These are phyloP conservation scores for Scheffersomyces cryptocercus DNA, from an alignment of 1,139 yeast genomes.

Conservation along the genomic window DNA sequence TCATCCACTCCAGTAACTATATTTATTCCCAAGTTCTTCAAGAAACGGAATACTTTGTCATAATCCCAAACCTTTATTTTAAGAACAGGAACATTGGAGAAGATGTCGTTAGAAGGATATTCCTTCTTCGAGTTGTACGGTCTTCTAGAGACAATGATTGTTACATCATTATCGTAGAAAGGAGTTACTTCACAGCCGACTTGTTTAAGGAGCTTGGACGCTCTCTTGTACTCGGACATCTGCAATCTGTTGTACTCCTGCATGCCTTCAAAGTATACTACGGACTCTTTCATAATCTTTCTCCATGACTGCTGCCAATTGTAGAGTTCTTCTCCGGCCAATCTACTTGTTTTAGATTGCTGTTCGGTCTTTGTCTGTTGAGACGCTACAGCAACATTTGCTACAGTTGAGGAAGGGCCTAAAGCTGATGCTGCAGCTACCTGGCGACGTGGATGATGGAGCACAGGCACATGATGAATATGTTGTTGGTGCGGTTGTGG, in stretches of 20 bases:
- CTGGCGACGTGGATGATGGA: too few relatives aligned
- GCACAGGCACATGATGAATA: neutral
- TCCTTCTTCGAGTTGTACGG: conserved; percentile 15
- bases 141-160: conserved; percentile 77
- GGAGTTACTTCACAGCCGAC: conserved; percentile 70
- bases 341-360: conserved; percentile 20
- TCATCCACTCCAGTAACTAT: conserved; percentile 17
- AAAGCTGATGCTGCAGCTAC: too few relatives aligned
- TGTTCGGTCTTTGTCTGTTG: conserved; percentile 1
- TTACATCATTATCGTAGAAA: conserved; percentile 76
- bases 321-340: conserved; percentile 53
- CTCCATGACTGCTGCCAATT: conserved; percentile 87
- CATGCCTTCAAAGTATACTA: conserved; percentile 76
- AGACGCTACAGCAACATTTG: too few relatives aligned
- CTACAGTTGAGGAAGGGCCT: too few relatives aligned
- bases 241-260: conserved; percentile 43
- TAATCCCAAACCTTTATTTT: conserved; percentile 84
- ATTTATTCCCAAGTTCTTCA: conserved; percentile 64
- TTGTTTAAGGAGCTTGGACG: conserved; percentile 52
- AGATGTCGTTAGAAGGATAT: conserved; percentile 59
- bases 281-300: conserved; percentile 68
- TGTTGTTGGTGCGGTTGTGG: conserved; percentile 1
- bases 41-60: conserved; percentile 80
- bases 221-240: conserved; percentile 53
- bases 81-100: conserved; percentile 59